These are phyloP conservation scores for Cladorrhinum sp. DNA, from an alignment of 2,329 filamentous ascomycete genomes.

Conservation along the genomic window DNA sequence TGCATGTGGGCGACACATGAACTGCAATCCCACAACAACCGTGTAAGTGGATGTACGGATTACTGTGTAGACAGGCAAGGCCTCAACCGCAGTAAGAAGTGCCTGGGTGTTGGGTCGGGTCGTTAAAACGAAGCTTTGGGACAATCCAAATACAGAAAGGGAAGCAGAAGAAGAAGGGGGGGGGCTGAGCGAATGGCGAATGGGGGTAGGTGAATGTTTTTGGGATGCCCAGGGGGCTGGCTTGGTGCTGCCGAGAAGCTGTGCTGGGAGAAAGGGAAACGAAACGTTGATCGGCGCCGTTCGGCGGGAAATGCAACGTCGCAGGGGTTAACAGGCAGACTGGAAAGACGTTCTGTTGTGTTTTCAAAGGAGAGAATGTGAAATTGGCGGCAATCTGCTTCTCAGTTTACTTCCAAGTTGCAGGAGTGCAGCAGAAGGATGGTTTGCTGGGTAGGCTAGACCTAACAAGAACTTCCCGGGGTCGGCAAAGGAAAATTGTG, in stretches of 20 bases:
- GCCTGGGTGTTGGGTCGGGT: not conserved
- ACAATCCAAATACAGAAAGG: slow-evolving; percentile 11
- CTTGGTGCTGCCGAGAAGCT: slow-evolving; percentile 8
- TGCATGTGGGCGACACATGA: not conserved
- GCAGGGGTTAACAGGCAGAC: slow-evolving; percentile 4
- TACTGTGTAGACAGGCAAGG: not conserved
- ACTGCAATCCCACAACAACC: not conserved
- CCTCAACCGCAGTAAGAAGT: not conserved
- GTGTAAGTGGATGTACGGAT: not conserved
- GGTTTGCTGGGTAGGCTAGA: not conserved
- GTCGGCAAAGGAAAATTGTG: not conserved
- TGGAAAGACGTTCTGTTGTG: not conserved
- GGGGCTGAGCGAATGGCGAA: slow-evolving; percentile 7
- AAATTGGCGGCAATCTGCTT: not conserved
- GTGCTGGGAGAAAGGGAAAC: slow-evolving; percentile 3
- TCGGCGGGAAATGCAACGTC: slow-evolving; percentile 2
- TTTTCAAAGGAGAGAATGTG: not conserved
- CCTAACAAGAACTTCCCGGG: not conserved
- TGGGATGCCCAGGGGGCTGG: slow-evolving; percentile 16
- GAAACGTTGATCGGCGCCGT: slow-evolving; percentile 18
- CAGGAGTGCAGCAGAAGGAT: not conserved
- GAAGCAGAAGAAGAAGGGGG: slow-evolving; percentile 8
- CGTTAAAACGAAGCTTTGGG: slow-evolving; percentile 5
- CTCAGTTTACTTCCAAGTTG: not conserved
- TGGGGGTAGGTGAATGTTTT: slow-evolving; percentile 8